These are phyloP conservation scores for Neurospora tetraspora DNA, from an alignment of 495 filamentous ascomycete species.

Conservation along the genomic window DNA sequence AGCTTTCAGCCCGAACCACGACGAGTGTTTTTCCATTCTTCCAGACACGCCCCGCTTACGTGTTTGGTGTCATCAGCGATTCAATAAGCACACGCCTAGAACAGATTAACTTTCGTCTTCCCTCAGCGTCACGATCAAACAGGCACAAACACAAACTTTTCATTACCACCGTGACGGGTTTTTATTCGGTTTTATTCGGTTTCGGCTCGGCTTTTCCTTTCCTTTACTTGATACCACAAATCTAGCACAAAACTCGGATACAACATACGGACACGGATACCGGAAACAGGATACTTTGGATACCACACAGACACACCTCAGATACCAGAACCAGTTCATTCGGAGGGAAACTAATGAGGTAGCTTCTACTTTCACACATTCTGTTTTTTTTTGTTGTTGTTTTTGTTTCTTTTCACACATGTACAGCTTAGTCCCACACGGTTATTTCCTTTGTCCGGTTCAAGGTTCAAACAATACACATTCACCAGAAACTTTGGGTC, in stretches of 20 bases:
- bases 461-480: background rate
- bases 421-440: background rate
- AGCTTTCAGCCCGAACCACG: background rate
- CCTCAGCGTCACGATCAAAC: background rate
- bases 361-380: background rate
- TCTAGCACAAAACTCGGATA: background rate
- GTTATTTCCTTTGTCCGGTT: background rate
- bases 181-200: background rate
- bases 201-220: background rate
- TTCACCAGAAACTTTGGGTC: background rate
- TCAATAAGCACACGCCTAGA: background rate
- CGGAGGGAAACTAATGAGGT: background rate
- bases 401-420: background rate
- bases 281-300: background rate
- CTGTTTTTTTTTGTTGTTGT: background rate
- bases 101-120: background rate
- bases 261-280: background rate
- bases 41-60: background rate
- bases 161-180: background rate
- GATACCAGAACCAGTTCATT: background rate
- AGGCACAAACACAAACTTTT: background rate
- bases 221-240: background rate
- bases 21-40: background rate
- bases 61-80: background rate
- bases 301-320: background rate